phyloP scores from a whole-genome alignment of 208 protist species.

The Phytomonas sp. region DNA sequence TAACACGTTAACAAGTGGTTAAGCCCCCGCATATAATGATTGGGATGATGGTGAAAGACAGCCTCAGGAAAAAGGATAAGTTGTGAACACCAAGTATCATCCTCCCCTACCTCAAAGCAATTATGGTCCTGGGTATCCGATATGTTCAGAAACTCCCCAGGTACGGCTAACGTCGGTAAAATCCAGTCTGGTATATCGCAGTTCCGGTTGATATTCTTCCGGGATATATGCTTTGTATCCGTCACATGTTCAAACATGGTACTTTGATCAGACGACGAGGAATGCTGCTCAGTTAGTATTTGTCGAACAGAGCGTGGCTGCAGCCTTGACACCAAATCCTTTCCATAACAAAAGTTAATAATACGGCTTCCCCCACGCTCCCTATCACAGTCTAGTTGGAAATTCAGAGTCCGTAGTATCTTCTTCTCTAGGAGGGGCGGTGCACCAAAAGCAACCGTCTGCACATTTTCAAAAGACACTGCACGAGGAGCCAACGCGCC shows the following conservation, averaged over 20 bases:
- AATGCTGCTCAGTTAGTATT: slow-evolving; percentile 14
- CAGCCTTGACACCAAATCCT: slow-evolving; percentile 48
- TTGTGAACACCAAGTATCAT: slow-evolving; percentile 12
- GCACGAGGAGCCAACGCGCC: background rate
- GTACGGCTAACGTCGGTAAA: background rate
- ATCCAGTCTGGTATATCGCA: background rate
- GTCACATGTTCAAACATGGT: background rate
- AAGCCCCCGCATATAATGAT: slow-evolving; percentile 40
- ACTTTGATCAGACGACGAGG: slow-evolving; percentile 5
- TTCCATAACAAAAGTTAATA: slow-evolving; percentile 44
- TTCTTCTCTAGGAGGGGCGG: slow-evolving; percentile 49
- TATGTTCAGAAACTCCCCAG: background rate
- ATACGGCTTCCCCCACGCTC: slow-evolving; percentile 29
- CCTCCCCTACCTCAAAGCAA: background rate
- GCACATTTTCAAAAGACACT: slow-evolving; percentile 21
- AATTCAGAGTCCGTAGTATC: slow-evolving; percentile 18
- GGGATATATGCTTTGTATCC: background rate
- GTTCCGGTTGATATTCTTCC: background rate
- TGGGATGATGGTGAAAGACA: slow-evolving; percentile 40
- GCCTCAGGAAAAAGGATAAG: slow-evolving; percentile 18
- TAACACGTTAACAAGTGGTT: slow-evolving; percentile 22
- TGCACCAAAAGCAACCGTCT: slow-evolving; percentile 45
- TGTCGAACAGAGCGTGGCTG: slow-evolving; percentile 44
- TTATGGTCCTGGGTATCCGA: background rate
- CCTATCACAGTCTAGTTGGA: slow-evolving; percentile 19